phyloP scores from a whole-genome alignment of 2,329 filamentous ascomycete genomes.

The Fusarium abutilonis region DNA sequence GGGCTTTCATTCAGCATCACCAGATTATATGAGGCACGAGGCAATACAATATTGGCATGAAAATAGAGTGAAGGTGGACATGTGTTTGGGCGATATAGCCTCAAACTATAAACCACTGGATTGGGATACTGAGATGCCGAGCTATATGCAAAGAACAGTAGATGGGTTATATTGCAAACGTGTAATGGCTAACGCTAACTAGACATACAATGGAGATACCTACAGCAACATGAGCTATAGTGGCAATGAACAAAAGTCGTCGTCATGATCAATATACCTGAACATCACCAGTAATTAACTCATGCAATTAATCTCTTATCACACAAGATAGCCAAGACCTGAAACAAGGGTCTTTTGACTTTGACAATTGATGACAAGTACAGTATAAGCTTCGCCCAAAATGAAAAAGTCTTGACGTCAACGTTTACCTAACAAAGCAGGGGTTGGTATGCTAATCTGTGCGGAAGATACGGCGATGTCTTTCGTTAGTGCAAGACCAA shows the following conservation, averaged over 20 bases:
- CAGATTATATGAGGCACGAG: background rate
- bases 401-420: conserved; percentile 38
- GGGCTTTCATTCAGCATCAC: background rate
- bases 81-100: background rate
- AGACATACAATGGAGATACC: conserved; percentile 11
- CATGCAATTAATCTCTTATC: background rate
- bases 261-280: conserved; percentile 1
- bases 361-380: conserved; percentile 23
- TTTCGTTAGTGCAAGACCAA: background rate
- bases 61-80: too few species aligned
- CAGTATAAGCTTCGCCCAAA: background rate
- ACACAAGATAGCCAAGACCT: conserved; percentile 4
- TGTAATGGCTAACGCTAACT: background rate
- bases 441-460: conserved; percentile 2
- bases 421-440: conserved; percentile 27
- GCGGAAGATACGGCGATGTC: background rate
- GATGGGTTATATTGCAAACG: background rate
- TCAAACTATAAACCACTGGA: background rate
- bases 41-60: background rate
- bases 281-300: background rate
- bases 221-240: background rate
- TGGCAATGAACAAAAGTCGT: background rate
- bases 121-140: background rate
- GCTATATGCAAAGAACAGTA: background rate
- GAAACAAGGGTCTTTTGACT: background rate